These are phyloP conservation scores for Cicer bijugum DNA, from an alignment of 306 rosid genomes.

Conservation along the genomic window DNA sequence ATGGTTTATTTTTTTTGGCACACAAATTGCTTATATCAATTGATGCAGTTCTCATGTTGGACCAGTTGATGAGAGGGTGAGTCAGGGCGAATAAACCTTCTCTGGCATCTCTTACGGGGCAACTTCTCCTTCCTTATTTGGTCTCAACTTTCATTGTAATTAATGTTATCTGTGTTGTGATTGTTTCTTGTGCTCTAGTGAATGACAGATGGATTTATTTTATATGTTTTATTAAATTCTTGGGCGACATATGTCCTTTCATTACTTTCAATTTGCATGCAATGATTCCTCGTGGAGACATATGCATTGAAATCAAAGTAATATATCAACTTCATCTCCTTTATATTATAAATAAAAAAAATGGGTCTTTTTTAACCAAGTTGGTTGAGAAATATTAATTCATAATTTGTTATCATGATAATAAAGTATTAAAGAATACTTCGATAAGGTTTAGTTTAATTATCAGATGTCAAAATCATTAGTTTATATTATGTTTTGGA, in stretches of 20 bases:
- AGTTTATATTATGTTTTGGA: too few relatives aligned
- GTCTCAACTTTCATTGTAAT: background rate
- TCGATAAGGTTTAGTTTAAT: too few relatives aligned
- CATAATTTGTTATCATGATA: too few relatives aligned
- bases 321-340: too few relatives aligned
- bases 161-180: background rate
- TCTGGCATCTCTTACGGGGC: background rate
- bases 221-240: background rate
- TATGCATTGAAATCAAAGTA: background rate
- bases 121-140: background rate
- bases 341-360: too few relatives aligned
- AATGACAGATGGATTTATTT: background rate
- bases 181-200: background rate
- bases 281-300: background rate
- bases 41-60: background rate
- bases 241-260: background rate
- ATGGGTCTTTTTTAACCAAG: too few relatives aligned
- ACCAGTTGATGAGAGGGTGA: background rate
- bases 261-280: background rate
- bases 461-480: too few relatives aligned
- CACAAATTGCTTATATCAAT: too few relatives aligned
- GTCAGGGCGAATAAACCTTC: background rate
- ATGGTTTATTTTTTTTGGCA: too few relatives aligned
- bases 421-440: too few relatives aligned
- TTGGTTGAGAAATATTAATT: too few relatives aligned